A percentile compares a stretch with the other conserved stretches of the same genome.
Conservation (phyloP, 2,329 filamentous ascomycete species). For the Phyllachora maydis region DNA sequence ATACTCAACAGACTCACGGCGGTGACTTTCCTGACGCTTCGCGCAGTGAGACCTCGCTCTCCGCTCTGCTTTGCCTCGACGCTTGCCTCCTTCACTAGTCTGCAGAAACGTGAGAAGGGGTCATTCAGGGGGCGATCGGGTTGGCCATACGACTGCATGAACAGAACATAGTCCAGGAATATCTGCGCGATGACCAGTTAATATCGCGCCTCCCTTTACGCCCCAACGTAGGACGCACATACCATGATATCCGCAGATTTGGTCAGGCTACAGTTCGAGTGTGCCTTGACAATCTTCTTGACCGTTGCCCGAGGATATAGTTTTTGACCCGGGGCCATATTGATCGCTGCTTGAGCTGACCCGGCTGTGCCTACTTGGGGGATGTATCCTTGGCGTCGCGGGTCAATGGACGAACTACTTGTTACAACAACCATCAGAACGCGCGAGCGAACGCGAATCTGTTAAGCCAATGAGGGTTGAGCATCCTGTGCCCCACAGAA, state of each 20-base stretch:
- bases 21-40: constrained; percentile 58
- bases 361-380: no score
- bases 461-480: no score
- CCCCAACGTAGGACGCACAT: no score
- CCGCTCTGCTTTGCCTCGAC: constrained; percentile 52
- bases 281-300: constrained; percentile 79
- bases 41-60: constrained; percentile 53
- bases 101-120: no score
- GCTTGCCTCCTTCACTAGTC: constrained; percentile 59
- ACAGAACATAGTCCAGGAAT: constrained; percentile 67
- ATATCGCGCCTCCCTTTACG: constrained; percentile 11
- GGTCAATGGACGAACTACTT: no score
- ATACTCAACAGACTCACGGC: no score
- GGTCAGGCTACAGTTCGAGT: constrained; percentile 59
- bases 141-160: constrained; percentile 40
- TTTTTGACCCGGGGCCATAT: constrained; percentile 49
- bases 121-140: no score
- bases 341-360: no score
- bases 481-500: no score
- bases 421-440: no score
- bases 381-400: no score
- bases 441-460: no score
- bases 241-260: constrained; percentile 79
- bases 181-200: constrained; percentile 28
- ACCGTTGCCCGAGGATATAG: constrained; percentile 68